Evolutionary conservation across 2,329 filamentous ascomycete genomes (phyloP), one percentile per base, ranked within the genome.

Genomic region (Clarireedia hainanense): DNA sequence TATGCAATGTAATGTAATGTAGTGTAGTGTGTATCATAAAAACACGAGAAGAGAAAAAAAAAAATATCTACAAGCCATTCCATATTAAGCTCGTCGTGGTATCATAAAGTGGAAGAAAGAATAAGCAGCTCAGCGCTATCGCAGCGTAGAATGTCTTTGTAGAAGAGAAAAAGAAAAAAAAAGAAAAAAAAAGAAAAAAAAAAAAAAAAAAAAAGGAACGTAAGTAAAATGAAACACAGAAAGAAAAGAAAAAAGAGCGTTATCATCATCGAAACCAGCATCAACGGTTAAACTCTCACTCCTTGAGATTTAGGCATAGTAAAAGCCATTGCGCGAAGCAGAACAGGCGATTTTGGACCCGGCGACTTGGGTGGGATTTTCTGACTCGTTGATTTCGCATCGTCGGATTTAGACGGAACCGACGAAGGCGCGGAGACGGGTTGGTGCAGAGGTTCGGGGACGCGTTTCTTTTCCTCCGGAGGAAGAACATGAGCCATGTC

Each of bases 251-350:
- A 43, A 43, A 43, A 23, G 40, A 43, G 20, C 14, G 20, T 20
- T 24, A 46, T 46, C 6, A 15, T 46, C 27, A 26, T 15, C 27
- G 43, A 12, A 27, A 5, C 1, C 6, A 26, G 5, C 14, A 14
- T 6, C 1, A 14, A 6, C 6, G n/a, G 24, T 20, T 50, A 50
- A 37, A 20, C 27, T n/a, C 43, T 45, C 14, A 55, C 52, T 30
- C 47, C 52, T n/a, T 50, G 27, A 17, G 52, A 26, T 12, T 46
- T 46, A 27, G 52, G 52, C 52, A 55, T 55, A 6, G 47, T 50
- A 10, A 55, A 55, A 45, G 27, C 27, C 47, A 50, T 50, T 0
- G 52, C 42, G 9, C 39, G 30, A 2, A 55, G 52, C 5, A 55
- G 42, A n/a, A 55, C 36, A 9, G 52, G 52, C 3, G 52, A 55